A percentile compares a stretch with the other conserved stretches of the same genome.
phyloP scores from a whole-genome alignment of 345 rosid genomes.

The Moricandia arvensis region DNA sequence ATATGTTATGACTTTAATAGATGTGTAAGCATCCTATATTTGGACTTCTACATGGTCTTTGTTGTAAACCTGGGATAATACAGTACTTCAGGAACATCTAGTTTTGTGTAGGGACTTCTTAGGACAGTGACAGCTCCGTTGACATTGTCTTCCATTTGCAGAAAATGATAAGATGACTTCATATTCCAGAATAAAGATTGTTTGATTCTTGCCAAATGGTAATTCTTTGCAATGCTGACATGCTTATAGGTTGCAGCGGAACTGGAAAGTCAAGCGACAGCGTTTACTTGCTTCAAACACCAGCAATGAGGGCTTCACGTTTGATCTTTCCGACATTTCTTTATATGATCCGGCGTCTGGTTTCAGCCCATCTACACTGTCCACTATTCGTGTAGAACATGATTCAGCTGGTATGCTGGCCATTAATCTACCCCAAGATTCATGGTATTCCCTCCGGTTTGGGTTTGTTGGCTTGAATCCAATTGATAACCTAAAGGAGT shows the following conservation, averaged over 20 bases:
- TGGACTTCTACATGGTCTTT: background rate
- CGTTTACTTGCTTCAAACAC: constrained; percentile 62
- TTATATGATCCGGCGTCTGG: constrained; percentile 47
- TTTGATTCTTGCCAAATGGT: background rate
- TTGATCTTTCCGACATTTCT: constrained; percentile 80
- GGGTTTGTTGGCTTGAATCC: constrained; percentile 63
- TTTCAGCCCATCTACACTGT: constrained; percentile 58
- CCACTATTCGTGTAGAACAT: constrained; percentile 73
- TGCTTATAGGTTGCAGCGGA: constrained; percentile 88
- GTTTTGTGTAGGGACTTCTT: background rate
- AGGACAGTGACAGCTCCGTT: background rate
- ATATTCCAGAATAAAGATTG: constrained; percentile 1
- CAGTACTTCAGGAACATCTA: constrained; percentile 2
- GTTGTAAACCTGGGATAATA: background rate
- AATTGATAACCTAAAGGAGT: constrained; percentile 30
- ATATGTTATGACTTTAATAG: background rate
- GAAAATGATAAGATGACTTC: constrained; percentile 14
- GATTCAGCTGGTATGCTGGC: constrained; percentile 93
- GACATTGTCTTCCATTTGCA: background rate
- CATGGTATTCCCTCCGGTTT: constrained; percentile 70
- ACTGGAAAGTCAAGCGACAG: constrained; percentile 96
- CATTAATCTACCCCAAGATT: constrained; percentile 70
- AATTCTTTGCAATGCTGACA: constrained; percentile 8
- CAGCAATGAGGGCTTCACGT: constrained; percentile 77
- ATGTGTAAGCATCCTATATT: background rate